Percentiles rank a stretch among this genome's conserved stretches.
These are phyloP conservation scores for Spathaspora sp. DNA, from an alignment of 1,139 yeast genomes.

Conservation along the genomic window DNA sequence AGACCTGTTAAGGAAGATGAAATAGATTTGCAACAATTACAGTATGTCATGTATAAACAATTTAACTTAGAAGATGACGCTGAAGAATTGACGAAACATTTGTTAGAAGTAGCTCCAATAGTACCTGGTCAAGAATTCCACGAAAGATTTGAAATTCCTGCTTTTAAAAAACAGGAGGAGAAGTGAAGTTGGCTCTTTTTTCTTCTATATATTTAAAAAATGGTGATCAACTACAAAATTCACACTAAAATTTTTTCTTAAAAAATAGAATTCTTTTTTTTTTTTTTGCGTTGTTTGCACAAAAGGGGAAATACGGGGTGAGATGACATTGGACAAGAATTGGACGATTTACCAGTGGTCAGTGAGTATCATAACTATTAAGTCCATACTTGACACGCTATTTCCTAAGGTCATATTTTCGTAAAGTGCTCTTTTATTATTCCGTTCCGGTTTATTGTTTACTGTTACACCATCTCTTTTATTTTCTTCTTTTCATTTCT, in stretches of 20 bases:
- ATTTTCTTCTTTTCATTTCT: not conserved
- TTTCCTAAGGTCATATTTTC: too few species aligned
- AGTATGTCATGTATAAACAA: constrained; percentile 63
- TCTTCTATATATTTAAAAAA: too few species aligned
- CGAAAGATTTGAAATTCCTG: constrained; percentile 67
- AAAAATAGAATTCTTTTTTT: not conserved
- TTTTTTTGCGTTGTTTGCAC: not conserved
- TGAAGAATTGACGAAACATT: constrained; percentile 50
- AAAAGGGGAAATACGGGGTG: not conserved
- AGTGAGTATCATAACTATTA: too few species aligned
- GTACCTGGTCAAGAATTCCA: constrained; percentile 74
- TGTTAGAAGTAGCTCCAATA: constrained; percentile 68
- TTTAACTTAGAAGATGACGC: constrained; percentile 40
- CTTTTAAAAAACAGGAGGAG: constrained; percentile 44
- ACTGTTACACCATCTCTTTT: not conserved
- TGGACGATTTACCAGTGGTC: not conserved
- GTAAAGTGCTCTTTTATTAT: not conserved
- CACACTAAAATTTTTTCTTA: too few species aligned
- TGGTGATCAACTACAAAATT: not conserved
- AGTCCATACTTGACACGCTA: not conserved
- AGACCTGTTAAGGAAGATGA: constrained; percentile 23
- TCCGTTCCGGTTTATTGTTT: not conserved
- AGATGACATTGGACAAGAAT: not conserved
- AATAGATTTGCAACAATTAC: constrained; percentile 42
- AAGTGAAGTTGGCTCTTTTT: too few species aligned